Evolutionary conservation across 148 eudicot genomes (phyloP).

Genomic region (Gaultheria prostrata): DNA sequence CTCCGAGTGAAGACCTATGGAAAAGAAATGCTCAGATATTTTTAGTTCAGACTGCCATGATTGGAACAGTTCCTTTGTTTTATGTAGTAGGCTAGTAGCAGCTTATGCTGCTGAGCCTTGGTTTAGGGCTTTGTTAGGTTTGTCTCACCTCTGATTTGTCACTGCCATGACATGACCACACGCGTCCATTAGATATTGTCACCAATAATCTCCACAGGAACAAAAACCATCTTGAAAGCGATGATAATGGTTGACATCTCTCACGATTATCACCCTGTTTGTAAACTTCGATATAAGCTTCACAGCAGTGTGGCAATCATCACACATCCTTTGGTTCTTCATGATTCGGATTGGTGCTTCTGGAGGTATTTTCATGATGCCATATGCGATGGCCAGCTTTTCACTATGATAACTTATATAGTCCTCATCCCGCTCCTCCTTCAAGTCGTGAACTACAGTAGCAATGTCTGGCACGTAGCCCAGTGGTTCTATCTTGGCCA

Average conservation of each 20-base stretch:
- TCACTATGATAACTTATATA: slow-evolving; percentile 45
- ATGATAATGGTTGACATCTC: slow-evolving; percentile 53
- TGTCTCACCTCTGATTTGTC: slow-evolving; percentile 1
- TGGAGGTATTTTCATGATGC: slow-evolving; percentile 41
- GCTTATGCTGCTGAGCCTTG: background rate
- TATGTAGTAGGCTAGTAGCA: background rate
- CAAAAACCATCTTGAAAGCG: slow-evolving; percentile 39
- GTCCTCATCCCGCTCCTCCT: slow-evolving; percentile 45
- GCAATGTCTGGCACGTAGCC: slow-evolving; percentile 41
- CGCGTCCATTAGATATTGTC: background rate
- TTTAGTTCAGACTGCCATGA: background rate
- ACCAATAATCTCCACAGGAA: slow-evolving; percentile 52
- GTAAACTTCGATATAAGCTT: slow-evolving; percentile 40
- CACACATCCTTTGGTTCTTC: slow-evolving; percentile 51
- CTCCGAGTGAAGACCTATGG: no score
- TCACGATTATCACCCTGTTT: slow-evolving; percentile 36
- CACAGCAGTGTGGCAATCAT: slow-evolving; percentile 50
- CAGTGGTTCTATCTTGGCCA: slow-evolving; percentile 32
- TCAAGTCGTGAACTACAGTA: slow-evolving; percentile 38
- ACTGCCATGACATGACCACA: background rate
- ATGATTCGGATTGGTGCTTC: slow-evolving; percentile 41
- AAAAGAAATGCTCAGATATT: background rate
- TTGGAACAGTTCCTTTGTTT: background rate
- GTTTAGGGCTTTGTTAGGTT: background rate
- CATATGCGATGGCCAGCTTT: slow-evolving; percentile 51